phyloP scores from a whole-genome alignment of 2,329 filamentous ascomycete species.

The Pleoardoris graminearum region DNA sequence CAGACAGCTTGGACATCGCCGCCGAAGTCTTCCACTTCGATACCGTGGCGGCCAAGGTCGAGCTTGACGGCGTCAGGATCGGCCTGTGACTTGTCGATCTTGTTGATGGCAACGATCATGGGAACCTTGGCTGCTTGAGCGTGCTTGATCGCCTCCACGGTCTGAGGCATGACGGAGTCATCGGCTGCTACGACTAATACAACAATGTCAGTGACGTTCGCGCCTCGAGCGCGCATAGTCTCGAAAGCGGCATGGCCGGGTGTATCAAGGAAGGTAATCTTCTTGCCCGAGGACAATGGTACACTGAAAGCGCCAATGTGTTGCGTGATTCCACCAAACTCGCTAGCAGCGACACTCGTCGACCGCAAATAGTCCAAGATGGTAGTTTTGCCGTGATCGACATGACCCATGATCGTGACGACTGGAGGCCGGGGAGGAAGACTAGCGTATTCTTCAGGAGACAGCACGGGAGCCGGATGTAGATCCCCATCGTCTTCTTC shows the following conservation, averaged over 20 bases:
- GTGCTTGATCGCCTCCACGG: slow-evolving; percentile 93
- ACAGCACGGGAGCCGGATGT: slow-evolving; percentile 59
- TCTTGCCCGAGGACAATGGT: slow-evolving; percentile 76
- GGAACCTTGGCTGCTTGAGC: slow-evolving; percentile 84
- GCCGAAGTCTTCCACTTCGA: slow-evolving; percentile 93
- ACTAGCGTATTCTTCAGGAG: slow-evolving; percentile 61
- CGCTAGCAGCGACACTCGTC: slow-evolving; percentile 84
- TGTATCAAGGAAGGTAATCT: slow-evolving; percentile 95
- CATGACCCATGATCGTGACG: slow-evolving; percentile 98
- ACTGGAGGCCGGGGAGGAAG: slow-evolving; percentile 83
- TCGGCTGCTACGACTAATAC: slow-evolving; percentile 94
- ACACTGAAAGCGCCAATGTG: slow-evolving; percentile 98
- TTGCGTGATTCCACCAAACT: slow-evolving; percentile 97
- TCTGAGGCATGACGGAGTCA: slow-evolving; percentile 97
- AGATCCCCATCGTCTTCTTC: slow-evolving; percentile 70
- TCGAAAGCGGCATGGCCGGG: slow-evolving; percentile 95
- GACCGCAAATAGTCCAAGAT: slow-evolving; percentile 92
- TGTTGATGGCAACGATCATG: slow-evolving; percentile 97
- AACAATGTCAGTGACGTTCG: slow-evolving; percentile 95
- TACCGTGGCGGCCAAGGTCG: slow-evolving; percentile 78
- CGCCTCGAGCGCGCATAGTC: slow-evolving; percentile 92
- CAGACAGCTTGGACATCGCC: slow-evolving; percentile 91
- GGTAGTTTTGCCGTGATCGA: slow-evolving; percentile 98
- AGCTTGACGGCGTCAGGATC: slow-evolving; percentile 82
- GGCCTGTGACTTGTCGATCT: slow-evolving; percentile 86